Conservation (phyloP, 1,284 basidiomycete genomes). For the Hortiboletus rubellus region DNA sequence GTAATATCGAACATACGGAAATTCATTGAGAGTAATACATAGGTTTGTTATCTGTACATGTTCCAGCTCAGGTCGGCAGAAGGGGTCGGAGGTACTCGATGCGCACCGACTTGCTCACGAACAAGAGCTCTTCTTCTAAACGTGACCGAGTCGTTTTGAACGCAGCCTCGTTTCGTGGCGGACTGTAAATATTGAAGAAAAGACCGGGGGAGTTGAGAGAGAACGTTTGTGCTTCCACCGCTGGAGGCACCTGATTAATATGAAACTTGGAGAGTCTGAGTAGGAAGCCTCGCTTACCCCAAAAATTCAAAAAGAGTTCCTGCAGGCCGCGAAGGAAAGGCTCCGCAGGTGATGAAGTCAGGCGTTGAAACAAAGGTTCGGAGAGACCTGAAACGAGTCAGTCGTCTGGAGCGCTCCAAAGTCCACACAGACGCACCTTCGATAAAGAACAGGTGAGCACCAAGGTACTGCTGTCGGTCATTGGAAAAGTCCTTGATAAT, state of each 20-base stretch:
- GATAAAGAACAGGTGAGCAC: constrained; percentile 92
- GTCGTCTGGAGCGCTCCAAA: constrained; percentile 2
- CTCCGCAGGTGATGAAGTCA: constrained; percentile 73
- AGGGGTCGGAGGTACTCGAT: background rate
- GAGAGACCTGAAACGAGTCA: constrained; percentile 52
- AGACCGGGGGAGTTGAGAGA: constrained; percentile 71
- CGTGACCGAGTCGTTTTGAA: constrained; percentile 62
- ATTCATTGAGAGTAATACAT: constrained; percentile 91
- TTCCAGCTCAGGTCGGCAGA: constrained; percentile 6
- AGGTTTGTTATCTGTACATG: constrained; percentile 77
- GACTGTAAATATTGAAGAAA: constrained; percentile 87
- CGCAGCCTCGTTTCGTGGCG: constrained; percentile 66
- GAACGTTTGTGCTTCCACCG: constrained; percentile 82
- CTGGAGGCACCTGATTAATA: constrained; percentile 42
- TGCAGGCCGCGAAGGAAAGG: constrained; percentile 69
- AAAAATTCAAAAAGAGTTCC: constrained; percentile 89
- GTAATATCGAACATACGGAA: constrained; percentile 94
- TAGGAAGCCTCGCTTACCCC: constrained; percentile 51
- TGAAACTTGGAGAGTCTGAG: background rate
- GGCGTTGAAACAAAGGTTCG: constrained; percentile 72
- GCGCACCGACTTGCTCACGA: constrained; percentile 66
- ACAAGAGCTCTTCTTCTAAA: constrained; percentile 82
- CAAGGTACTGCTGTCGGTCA: constrained; percentile 75
- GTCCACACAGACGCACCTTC: constrained; percentile 59
- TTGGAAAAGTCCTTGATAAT: constrained; percentile 84